Percentiles rank a stretch among this genome's conserved stretches.
phyloP scores from a whole-genome alignment of 257 asterid species.

The Parsonsia alboflavescens region DNA sequence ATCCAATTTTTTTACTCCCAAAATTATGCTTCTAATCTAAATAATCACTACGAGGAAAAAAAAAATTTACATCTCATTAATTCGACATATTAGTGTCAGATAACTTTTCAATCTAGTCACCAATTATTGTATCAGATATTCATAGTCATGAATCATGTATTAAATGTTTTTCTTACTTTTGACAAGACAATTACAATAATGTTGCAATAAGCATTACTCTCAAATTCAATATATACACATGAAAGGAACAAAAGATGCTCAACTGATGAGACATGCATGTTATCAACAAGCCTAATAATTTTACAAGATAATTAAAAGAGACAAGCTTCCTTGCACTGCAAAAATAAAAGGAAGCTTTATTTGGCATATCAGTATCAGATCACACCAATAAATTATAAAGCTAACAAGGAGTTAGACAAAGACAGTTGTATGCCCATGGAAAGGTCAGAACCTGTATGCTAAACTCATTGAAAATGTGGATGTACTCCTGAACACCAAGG shows the following conservation, averaged over 20 bases:
- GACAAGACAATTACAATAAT: neutral
- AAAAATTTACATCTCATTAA: neutral
- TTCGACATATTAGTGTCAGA: neutral
- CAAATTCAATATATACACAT: neutral
- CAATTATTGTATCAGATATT: neutral
- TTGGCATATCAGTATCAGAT: neutral
- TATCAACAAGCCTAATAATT: neutral
- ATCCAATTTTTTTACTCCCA: neutral
- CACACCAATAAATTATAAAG: neutral
- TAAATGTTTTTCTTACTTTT: neutral
- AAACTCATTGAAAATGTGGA: neutral
- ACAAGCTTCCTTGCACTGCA: neutral
- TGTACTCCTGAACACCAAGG: neutral
- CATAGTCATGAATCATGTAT: neutral
- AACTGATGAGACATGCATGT: neutral
- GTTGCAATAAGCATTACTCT: neutral
- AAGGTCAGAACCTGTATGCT: neutral
- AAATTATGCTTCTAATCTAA: neutral
- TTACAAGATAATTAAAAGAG: neutral
- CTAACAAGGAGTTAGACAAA: neutral
- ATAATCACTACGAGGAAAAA: too few relatives aligned
- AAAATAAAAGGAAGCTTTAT: neutral
- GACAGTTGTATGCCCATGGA: neutral
- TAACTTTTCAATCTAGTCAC: neutral
- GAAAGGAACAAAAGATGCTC: neutral